phyloP scores from a whole-genome alignment of 2,329 filamentous ascomycete genomes.

The Beauveria scarabaeidicola region DNA sequence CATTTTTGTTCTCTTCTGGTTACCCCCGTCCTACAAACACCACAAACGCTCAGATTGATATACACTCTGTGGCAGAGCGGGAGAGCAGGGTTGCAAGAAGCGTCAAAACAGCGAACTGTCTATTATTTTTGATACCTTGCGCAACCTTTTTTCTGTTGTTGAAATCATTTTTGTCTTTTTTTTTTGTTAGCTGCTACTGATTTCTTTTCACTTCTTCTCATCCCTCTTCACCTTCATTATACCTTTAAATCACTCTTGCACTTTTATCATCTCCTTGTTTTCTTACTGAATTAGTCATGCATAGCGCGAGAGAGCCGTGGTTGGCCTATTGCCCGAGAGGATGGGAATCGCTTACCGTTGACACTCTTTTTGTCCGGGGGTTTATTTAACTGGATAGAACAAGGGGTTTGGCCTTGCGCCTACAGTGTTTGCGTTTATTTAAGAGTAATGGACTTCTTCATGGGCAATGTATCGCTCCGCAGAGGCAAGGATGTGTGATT shows the following conservation, averaged over 20 bases:
- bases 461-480: not conserved
- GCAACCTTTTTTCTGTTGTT: not conserved
- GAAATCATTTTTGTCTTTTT: slow-evolving; percentile 10
- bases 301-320: slow-evolving; percentile 13
- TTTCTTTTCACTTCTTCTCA: slow-evolving; percentile 2
- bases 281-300: slow-evolving; percentile 8
- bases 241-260: not conserved
- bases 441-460: too few species aligned
- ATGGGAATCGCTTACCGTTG: not conserved
- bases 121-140: slow-evolving; percentile 3
- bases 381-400: not conserved
- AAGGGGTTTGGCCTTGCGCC: not conserved
- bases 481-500: not conserved
- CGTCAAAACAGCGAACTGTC: not conserved
- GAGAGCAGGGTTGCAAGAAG: not conserved
- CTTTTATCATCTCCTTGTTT: slow-evolving; percentile 10
- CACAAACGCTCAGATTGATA: not conserved
- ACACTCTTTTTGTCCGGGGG: slow-evolving; percentile 2
- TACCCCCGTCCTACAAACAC: not conserved
- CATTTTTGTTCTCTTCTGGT: not conserved
- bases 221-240: slow-evolving; percentile 7
- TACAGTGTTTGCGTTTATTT: not conserved
- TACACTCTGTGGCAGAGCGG: not conserved
- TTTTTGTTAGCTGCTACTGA: not conserved
- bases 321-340: not conserved